phyloP scores from a whole-genome alignment of 2,329 filamentous ascomycete genomes.

The Escovopsis weberi region DNA sequence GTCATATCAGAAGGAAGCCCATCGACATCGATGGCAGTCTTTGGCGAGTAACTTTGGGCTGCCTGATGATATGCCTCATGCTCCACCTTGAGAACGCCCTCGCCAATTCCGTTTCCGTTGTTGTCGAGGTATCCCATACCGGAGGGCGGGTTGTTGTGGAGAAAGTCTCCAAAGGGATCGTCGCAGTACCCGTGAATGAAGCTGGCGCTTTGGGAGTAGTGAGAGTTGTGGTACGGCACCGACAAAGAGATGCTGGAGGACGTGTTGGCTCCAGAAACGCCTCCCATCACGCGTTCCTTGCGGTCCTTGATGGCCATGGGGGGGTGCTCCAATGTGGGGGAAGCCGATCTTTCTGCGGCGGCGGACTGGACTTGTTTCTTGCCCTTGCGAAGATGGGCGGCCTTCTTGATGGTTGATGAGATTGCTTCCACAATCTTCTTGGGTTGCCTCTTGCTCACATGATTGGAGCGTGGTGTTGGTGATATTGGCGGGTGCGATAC shows the following conservation, averaged over 20 bases:
- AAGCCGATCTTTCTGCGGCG: constrained; percentile 11
- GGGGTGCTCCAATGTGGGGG: constrained; percentile 19
- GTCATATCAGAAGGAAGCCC: constrained; percentile 5
- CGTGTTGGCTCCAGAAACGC: constrained; percentile 3
- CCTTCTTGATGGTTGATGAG: constrained; percentile 26
- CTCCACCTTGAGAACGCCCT: constrained; percentile 17
- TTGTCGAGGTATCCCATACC: constrained; percentile 18
- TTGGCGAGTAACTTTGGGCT: not conserved
- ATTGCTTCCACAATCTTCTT: constrained; percentile 28
- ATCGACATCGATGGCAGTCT: not conserved
- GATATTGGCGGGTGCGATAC: constrained; percentile 16
- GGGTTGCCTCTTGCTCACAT: constrained; percentile 16
- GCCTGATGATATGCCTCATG: constrained; percentile 12
- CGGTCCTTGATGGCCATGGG: constrained; percentile 20
- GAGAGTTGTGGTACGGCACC: constrained; percentile 11
- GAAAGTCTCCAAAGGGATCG: constrained; percentile 23
- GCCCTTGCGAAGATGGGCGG: constrained; percentile 19
- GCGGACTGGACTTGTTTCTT: constrained; percentile 11
- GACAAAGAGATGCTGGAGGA: constrained; percentile 8
- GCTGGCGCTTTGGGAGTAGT: constrained; percentile 12
- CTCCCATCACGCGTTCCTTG: constrained; percentile 9
- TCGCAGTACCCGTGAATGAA: constrained; percentile 24
- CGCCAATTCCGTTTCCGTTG: constrained; percentile 10
- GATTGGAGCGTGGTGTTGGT: constrained; percentile 16
- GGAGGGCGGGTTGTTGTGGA: constrained; percentile 10